A percentile compares a stretch with the other conserved stretches of the same genome.
These are phyloP conservation scores for Nicotiana benthamiana DNA, from an alignment of 257 asterid genomes.

Conservation along the genomic window DNA sequence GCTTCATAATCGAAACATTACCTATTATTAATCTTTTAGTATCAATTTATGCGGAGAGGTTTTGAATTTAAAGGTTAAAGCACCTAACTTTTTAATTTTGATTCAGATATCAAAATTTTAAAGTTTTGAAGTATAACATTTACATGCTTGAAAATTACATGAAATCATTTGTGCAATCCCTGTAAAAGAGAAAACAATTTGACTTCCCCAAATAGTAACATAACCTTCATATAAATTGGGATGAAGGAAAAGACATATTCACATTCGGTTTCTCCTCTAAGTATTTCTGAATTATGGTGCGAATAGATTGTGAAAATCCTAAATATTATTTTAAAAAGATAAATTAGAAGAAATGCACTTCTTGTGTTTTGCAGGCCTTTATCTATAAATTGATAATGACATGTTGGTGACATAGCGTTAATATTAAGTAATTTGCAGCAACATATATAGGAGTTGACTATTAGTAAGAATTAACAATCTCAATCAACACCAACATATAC, in stretches of 20 bases:
- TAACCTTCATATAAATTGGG: too few species aligned
- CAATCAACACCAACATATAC: neutral
- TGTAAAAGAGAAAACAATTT: too few species aligned
- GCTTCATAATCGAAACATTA: neutral
- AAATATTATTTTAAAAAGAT: neutral
- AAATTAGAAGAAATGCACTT: neutral
- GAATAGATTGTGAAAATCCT: neutral
- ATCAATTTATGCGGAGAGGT: too few species aligned
- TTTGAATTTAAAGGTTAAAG: too few species aligned
- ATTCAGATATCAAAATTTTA: too few species aligned
- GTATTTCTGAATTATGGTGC: neutral
- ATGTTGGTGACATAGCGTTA: neutral
- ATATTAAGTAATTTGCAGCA: slow-evolving; percentile 2
- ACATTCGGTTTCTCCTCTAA: neutral
- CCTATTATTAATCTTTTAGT: too few species aligned
- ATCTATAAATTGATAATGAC: neutral
- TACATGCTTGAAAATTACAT: too few species aligned
- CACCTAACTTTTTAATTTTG: too few species aligned
- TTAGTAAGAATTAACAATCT: neutral
- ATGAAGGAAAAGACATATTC: too few species aligned
- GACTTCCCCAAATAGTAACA: too few species aligned
- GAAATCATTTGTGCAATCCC: too few species aligned
- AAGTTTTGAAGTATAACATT: too few species aligned
- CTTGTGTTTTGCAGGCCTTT: neutral
- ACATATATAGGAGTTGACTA: neutral